phyloP scores from a whole-genome alignment of 768 basidiomycete genomes.

The Phlegmacium glaucopus region DNA sequence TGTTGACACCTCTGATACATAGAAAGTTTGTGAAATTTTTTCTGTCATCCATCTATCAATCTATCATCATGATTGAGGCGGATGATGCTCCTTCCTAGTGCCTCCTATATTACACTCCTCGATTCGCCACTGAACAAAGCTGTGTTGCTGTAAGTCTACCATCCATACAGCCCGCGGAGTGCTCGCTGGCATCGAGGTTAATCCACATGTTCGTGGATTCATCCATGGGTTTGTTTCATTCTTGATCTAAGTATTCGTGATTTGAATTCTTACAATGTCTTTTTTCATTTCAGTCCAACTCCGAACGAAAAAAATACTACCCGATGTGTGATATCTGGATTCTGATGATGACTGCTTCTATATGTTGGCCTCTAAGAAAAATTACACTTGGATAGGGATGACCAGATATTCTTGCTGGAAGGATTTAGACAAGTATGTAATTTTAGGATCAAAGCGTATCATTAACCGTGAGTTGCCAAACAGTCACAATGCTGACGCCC shows the following conservation, averaged over 20 bases:
- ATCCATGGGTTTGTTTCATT: conserved; percentile 75
- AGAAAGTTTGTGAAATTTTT: conserved; percentile 92
- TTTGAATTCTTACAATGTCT: background rate
- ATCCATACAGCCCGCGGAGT: conserved; percentile 97
- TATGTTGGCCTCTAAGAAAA: too few relatives aligned
- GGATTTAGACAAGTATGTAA: too few relatives aligned
- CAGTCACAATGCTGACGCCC: too few relatives aligned
- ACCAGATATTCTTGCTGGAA: too few relatives aligned
- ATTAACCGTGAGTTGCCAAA: too few relatives aligned
- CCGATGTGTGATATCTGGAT: conserved; percentile 99
- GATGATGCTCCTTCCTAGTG: conserved; percentile 51
- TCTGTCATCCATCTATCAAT: conserved; percentile 49
- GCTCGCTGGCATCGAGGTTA: conserved; percentile 97
- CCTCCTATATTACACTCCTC: conserved; percentile 87
- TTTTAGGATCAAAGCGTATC: too few relatives aligned
- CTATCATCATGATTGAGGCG: conserved; percentile 6
- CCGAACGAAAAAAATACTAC: conserved; percentile 41
- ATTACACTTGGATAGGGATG: too few relatives aligned
- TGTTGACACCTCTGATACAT: conserved; percentile 96
- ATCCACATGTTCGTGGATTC: conserved; percentile 97
- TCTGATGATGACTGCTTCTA: too few relatives aligned
- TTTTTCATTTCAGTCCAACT: background rate
- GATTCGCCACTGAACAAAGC: conserved; percentile 99
- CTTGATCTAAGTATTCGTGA: conserved; percentile 6
- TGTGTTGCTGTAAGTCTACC: conserved; percentile 92